phyloP scores from a whole-genome alignment of 805 yeast species.

The Zygosaccharomyces gambellarensis region DNA sequence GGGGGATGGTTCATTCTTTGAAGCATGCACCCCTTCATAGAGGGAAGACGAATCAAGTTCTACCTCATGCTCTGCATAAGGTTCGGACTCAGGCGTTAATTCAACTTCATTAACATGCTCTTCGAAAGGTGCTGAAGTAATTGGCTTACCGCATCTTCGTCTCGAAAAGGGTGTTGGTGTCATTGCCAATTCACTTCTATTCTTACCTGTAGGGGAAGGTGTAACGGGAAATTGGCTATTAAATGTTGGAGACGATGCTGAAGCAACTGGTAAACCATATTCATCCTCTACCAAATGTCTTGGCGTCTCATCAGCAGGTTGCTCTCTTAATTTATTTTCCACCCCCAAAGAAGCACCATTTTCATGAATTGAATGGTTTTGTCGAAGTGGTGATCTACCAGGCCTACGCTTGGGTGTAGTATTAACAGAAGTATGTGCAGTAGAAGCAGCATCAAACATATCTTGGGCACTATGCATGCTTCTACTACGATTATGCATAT shows the following conservation, averaged over 20 bases:
- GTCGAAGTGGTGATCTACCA: slow-evolving; percentile 22
- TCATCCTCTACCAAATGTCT: neutral
- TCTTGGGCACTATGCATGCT: slow-evolving; percentile 26
- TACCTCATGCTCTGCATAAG: neutral
- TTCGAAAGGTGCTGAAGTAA: neutral
- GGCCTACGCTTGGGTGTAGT: slow-evolving; percentile 20
- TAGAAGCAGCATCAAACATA: slow-evolving; percentile 19
- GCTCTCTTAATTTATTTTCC: neutral
- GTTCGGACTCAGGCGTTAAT: slow-evolving; percentile 2
- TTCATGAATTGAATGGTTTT: slow-evolving; percentile 7
- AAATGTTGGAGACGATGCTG: neutral
- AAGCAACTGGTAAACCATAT: neutral
- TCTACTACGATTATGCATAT: slow-evolving; percentile 31
- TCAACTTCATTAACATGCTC: slow-evolving; percentile 1
- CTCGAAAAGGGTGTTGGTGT: neutral
- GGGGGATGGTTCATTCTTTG: neutral
- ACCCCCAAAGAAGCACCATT: neutral
- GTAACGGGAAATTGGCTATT: neutral
- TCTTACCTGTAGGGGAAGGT: neutral
- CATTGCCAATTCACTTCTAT: neutral
- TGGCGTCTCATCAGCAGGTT: neutral
- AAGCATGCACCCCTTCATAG: slow-evolving; percentile 1
- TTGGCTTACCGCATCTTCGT: neutral
- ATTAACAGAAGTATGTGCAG: slow-evolving; percentile 14
- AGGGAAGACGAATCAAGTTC: slow-evolving; percentile 1